Conservation (phyloP, 2,329 filamentous ascomycete species). For the Aspergillus persii region DNA sequence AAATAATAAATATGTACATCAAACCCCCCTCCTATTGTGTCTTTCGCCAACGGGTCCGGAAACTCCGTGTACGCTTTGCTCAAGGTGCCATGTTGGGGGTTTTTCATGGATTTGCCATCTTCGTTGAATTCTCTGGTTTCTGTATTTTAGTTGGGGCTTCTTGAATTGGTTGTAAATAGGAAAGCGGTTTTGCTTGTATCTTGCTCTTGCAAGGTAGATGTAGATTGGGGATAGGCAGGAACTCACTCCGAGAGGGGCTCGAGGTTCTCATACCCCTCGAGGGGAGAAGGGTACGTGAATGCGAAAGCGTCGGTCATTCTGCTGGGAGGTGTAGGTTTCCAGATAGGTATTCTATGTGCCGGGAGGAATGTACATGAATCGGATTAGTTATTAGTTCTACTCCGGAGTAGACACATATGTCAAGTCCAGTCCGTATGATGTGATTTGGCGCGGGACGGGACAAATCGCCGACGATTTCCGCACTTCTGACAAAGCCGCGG, state of each 20-base stretch:
- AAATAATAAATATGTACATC: conserved; percentile 86
- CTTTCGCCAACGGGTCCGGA: conserved; percentile 64
- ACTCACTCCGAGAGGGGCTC: conserved; percentile 47
- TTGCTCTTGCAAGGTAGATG: too few relatives aligned
- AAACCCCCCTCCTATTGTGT: conserved; percentile 64
- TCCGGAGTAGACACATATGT: too few relatives aligned
- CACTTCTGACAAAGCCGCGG: too few relatives aligned
- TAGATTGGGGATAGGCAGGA: not conserved
- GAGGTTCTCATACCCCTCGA: conserved; percentile 51
- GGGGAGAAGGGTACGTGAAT: conserved; percentile 56
- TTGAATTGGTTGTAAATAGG: too few relatives aligned
- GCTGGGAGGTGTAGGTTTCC: too few relatives aligned
- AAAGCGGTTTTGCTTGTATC: too few relatives aligned
- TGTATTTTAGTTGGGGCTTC: not conserved
- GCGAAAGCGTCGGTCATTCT: conserved; percentile 51
- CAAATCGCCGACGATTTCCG: too few relatives aligned
- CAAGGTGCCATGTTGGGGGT: conserved; percentile 58
- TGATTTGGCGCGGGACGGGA: too few relatives aligned
- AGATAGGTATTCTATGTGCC: too few relatives aligned
- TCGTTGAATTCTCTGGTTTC: conserved; percentile 37
- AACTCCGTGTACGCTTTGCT: conserved; percentile 73
- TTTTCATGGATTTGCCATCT: conserved; percentile 76
- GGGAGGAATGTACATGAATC: too few relatives aligned
- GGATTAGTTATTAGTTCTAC: too few relatives aligned
- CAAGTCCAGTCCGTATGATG: too few relatives aligned